A percentile compares a stretch with the other conserved stretches of the same genome.
These are phyloP conservation scores for Babesia sp. DNA, from an alignment of 169 alveolate species.

Conservation along the genomic window DNA sequence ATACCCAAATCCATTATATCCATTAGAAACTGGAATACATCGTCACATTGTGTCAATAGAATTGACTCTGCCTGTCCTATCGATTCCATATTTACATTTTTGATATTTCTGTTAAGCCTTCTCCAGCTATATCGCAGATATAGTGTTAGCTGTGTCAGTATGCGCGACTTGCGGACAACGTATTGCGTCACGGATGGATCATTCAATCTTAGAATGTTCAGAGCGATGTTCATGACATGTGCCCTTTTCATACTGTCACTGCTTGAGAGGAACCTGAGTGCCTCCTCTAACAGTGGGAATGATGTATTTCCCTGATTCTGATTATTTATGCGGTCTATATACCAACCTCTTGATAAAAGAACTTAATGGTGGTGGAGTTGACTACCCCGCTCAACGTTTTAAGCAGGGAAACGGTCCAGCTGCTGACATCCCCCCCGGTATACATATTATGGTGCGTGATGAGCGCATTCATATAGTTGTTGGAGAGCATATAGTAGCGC, in stretches of 20 bases:
- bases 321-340: no score
- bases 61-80: constrained; percentile 23
- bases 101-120: constrained; percentile 35
- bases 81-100: constrained; percentile 1
- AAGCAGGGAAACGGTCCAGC: constrained; percentile 66
- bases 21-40: constrained; percentile 41
- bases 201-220: constrained; percentile 54
- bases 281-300: constrained; percentile 60
- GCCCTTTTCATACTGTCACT: constrained; percentile 67
- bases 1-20: constrained; percentile 61
- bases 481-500: constrained; percentile 51
- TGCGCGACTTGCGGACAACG: constrained; percentile 30
- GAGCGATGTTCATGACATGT: constrained; percentile 56
- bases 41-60: constrained; percentile 49
- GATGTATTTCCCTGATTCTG: constrained; percentile 28
- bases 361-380: constrained; percentile 56
- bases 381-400: constrained; percentile 52
- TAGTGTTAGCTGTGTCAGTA: constrained; percentile 40
- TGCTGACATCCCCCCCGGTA: constrained; percentile 64
- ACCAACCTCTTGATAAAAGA: constrained; percentile 50
- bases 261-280: constrained; percentile 43
- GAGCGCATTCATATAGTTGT: constrained; percentile 58
- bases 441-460: constrained; percentile 46
- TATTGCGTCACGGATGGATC: constrained; percentile 56
- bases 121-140: constrained; percentile 54